These are phyloP conservation scores for Triticum dicoccoides DNA, from an alignment of 176 grass and related monocot species.

Conservation along the genomic window DNA sequence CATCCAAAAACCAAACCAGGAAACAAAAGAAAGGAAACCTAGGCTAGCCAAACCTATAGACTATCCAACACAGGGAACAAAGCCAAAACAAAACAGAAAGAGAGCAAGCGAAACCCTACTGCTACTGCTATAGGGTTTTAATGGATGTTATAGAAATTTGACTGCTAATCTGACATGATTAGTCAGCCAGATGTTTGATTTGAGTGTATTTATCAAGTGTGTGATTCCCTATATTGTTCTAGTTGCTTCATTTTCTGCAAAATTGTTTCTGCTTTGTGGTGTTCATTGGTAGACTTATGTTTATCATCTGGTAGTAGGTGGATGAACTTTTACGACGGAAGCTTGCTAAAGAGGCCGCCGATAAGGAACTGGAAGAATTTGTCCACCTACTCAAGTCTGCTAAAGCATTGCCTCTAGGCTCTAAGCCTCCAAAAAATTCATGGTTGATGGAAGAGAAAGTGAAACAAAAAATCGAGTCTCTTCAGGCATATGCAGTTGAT, in stretches of 20 bases:
- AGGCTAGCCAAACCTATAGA: not conserved
- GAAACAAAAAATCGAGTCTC: slow-evolving; percentile 68
- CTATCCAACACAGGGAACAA: not conserved
- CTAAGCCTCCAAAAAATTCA: slow-evolving; percentile 74
- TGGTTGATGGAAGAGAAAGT: slow-evolving; percentile 78
- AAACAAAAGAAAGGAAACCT: not conserved
- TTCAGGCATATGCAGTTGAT: slow-evolving; percentile 78
- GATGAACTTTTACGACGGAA: slow-evolving; percentile 81
- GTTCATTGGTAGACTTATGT: slow-evolving; percentile 30
- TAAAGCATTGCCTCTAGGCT: slow-evolving; percentile 61
- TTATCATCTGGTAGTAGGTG: slow-evolving; percentile 74
- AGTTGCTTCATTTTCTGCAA: slow-evolving; percentile 2
- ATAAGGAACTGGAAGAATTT: slow-evolving; percentile 94
- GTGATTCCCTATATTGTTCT: not conserved
- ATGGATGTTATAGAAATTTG: not conserved
- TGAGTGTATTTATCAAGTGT: not conserved
- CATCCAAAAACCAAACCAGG: too few relatives aligned
- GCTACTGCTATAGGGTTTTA: not conserved
- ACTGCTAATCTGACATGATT: slow-evolving; percentile 1
- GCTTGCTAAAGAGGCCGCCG: slow-evolving; percentile 61
- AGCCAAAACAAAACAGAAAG: not conserved
- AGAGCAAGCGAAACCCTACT: not conserved
- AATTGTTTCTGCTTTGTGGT: not conserved
- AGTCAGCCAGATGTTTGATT: not conserved
- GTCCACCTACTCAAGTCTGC: slow-evolving; percentile 68